These are phyloP conservation scores for Solanum bulbocastanum DNA, from an alignment of 257 asterid genomes.

Conservation along the genomic window DNA sequence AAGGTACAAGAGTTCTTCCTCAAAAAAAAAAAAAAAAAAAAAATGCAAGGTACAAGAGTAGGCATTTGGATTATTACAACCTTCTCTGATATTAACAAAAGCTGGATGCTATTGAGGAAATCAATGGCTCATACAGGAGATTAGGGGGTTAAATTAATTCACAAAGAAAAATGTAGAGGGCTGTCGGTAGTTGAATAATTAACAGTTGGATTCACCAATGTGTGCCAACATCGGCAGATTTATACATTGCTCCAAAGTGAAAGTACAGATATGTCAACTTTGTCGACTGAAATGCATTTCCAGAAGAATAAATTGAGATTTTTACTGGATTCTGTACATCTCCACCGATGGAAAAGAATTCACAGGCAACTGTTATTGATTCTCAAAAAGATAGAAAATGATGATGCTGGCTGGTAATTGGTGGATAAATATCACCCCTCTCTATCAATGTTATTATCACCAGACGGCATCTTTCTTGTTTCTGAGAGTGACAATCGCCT, in stretches of 20 bases:
- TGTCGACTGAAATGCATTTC: conserved; percentile 37
- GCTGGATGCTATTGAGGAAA: neutral
- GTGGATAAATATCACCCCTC: conserved; percentile 45
- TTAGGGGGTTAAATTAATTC: conserved; percentile 16
- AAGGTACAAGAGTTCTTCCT: neutral
- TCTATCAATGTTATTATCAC: conserved; percentile 67
- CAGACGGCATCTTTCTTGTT: conserved; percentile 62
- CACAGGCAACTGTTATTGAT: conserved; percentile 51
- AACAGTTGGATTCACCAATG: conserved; percentile 38
- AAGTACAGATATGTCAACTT: conserved; percentile 45
- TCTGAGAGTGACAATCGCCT: conserved; percentile 58
- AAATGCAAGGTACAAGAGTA: neutral
- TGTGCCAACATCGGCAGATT: conserved; percentile 54
- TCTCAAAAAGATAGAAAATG: conserved; percentile 28
- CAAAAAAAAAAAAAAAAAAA: neutral
- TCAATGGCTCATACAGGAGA: neutral
- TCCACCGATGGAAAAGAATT: conserved; percentile 60
- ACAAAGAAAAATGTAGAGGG: conserved; percentile 22
- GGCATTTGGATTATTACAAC: neutral
- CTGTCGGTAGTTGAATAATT: conserved; percentile 18
- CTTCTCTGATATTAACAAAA: conserved; percentile 4
- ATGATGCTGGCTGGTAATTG: conserved; percentile 23
- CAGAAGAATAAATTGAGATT: conserved; percentile 44
- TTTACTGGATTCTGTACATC: conserved; percentile 51
- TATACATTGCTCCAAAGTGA: conserved; percentile 48